phyloP scores from a whole-genome alignment of 371 early-diverging fungal genomes.

The Mucor racemosus region DNA sequence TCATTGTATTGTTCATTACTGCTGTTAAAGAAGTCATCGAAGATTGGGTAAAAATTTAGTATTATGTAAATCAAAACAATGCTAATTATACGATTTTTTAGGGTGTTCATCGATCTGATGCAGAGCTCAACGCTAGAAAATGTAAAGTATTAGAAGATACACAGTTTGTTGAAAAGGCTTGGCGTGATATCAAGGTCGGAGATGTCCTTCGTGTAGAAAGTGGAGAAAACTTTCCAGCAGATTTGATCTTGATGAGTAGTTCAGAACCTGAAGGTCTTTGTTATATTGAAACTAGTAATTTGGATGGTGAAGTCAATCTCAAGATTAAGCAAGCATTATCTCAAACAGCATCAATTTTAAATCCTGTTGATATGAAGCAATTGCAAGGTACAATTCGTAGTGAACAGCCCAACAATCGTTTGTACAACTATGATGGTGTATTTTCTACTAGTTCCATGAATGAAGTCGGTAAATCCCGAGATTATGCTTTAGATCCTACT shows the following conservation, averaged over 20 bases:
- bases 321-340: constrained; percentile 87
- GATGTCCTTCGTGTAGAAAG: constrained; percentile 90
- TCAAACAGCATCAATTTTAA: constrained; percentile 71
- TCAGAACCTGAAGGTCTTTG: constrained; percentile 87
- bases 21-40: constrained; percentile 97
- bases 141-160: constrained; percentile 68
- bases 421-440: constrained; percentile 87
- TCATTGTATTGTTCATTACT: constrained; percentile 88
- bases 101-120: constrained; percentile 84
- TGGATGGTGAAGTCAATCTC: constrained; percentile 96
- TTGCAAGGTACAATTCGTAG: constrained; percentile 70
- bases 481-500: constrained; percentile 78
- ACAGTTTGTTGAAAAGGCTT: constrained; percentile 69
- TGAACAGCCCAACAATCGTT: constrained; percentile 86
- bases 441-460: constrained; percentile 54
- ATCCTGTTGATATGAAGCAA: constrained; percentile 61
- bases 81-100: constrained; percentile 21
- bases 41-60: constrained; percentile 73
- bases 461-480: constrained; percentile 60
- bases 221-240: constrained; percentile 92
- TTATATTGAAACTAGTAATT: constrained; percentile 95
- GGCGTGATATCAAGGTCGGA: constrained; percentile 88
- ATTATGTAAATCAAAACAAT: neutral
- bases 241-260: constrained; percentile 85
- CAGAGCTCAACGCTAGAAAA: constrained; percentile 75